These are phyloP conservation scores for Przewalskia tangutica DNA, from an alignment of 257 asterid species.

Conservation along the genomic window DNA sequence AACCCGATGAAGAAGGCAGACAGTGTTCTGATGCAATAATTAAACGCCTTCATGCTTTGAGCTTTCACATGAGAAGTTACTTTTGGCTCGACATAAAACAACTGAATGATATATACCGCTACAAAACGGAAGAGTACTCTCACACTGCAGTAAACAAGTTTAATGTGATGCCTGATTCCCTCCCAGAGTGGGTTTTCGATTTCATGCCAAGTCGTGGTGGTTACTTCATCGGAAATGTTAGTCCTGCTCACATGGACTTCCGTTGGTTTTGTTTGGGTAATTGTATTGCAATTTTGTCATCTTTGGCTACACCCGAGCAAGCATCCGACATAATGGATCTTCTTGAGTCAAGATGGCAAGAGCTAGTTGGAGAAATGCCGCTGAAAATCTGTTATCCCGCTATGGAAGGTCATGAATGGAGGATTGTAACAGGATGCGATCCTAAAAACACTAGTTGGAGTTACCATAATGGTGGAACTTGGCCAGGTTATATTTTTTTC, in stretches of 20 bases:
- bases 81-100: constrained; percentile 85
- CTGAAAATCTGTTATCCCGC: constrained; percentile 76
- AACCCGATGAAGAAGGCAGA: constrained; percentile 63
- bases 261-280: constrained; percentile 93
- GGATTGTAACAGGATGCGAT: constrained; percentile 78
- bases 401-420: constrained; percentile 87
- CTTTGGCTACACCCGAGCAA: constrained; percentile 85
- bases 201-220: constrained; percentile 90
- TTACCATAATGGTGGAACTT: constrained; percentile 87
- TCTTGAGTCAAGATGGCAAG: constrained; percentile 72
- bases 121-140: constrained; percentile 83
- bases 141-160: constrained; percentile 94
- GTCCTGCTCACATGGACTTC: constrained; percentile 89
- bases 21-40: constrained; percentile 46
- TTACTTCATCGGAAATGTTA: constrained; percentile 78
- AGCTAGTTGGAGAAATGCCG: constrained; percentile 90
- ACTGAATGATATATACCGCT: constrained; percentile 74
- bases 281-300: constrained; percentile 69
- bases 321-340: constrained; percentile 94
- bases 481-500: constrained; percentile 61
- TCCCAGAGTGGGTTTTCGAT: constrained; percentile 85
- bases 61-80: constrained; percentile 83
- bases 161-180: constrained; percentile 86
- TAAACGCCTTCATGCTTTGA: constrained; percentile 70
- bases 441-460: constrained; percentile 91